Base-by-base conservation (phyloP, 345 rosid genomes). In the Pugionium cornutum region DNA sequence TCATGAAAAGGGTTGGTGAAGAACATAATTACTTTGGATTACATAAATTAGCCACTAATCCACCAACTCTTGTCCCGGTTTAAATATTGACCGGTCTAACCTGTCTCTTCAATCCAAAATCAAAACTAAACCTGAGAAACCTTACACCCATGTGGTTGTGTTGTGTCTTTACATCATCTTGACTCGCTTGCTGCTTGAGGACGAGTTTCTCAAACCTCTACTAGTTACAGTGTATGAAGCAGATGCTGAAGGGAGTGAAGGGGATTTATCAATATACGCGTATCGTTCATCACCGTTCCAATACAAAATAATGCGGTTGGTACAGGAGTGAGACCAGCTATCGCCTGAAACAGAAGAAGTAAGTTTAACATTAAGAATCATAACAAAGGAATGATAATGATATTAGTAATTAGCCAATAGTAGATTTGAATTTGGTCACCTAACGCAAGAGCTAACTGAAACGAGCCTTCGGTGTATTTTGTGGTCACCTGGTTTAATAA, bases 301-400 rank as follows among this genome's bases (percentile, higher is more conserved):
- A 73, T 86, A 85, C 56, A 94, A 58, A 77, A 89, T 85, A 43
- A 89, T 59, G 72, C 98, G 79, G 75, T 86, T 87, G 7, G 98
- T 89, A 81, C 91, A 92, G 2, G 84, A 84, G 74, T 89, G 94
- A 36, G 98, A 89, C 98, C 98, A 92, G 80, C 96, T 86, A 72
- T 94, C 98, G 26, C 98, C 97, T 92, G 74, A 62, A 37, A 53
- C 40, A 70, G 6, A 41, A 61, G 6, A 52, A 28, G 32, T 43
- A 3, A 34, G 3, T 50, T 25, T 1, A 60, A 42, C 27, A 0
- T 61, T 9, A 43, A 52, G 48, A 30, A 59, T 53, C 53, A 64
- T 44, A 18, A 51, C 42, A 42, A 42, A 65, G 0, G 56, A 9
- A 18, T 41, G 30, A 52, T 34, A 26, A 41, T 49, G 27, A 26